Base-by-base conservation (phyloP, 352 stramenopile species). In the Phytopythium vexans region DNA sequence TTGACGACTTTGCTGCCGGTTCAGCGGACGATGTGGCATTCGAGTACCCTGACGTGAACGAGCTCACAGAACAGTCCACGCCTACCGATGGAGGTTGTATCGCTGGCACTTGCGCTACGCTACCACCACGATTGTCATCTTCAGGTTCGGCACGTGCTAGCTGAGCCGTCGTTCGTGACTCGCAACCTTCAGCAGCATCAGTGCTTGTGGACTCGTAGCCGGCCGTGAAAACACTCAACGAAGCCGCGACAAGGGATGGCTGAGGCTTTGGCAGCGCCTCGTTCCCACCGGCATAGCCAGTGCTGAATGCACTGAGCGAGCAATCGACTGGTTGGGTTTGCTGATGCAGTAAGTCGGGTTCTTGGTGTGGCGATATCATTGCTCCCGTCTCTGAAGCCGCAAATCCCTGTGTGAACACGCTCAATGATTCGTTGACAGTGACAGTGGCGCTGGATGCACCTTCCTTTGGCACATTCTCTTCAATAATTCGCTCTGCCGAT, bases 351-450 rank as follows among this genome's bases (percentile, higher is more conserved):
- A 45, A 32, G 6, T 11, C 45, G 10, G n/a, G 55, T 47, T 49
- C 6, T 48, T 37, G 9, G 21, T 27, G 21, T 27, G 21, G 21
- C 21, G 21, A 27, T 27, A 27, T 2, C 21, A 27, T 27, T 1
- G 21, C 1, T 27, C 21, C 21, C 21, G 21, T 27, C 21, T 27
- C 21, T 27, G 21, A 27, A 27, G 21, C 21, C 21, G 41, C 10
- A 39, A 78, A 82, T 7, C 74, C 74, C 32, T 58, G 60, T 0
- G 74, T 85, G 50, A 81, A 85, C 1, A 54, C 42, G 41, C 71
- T 82, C 15, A 82, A 52, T 8, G 74, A 82, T 6, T 66, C 48
- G 38, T 51, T 41, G 11, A 70, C 54, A 27, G 21, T 2, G 21
- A 27, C 21, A 27, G 21, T 2, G 21, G 2, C 21, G 2, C 1